These are phyloP conservation scores for Curvularia eragrostidis DNA, from an alignment of 2,329 filamentous ascomycete species.

Conservation along the genomic window DNA sequence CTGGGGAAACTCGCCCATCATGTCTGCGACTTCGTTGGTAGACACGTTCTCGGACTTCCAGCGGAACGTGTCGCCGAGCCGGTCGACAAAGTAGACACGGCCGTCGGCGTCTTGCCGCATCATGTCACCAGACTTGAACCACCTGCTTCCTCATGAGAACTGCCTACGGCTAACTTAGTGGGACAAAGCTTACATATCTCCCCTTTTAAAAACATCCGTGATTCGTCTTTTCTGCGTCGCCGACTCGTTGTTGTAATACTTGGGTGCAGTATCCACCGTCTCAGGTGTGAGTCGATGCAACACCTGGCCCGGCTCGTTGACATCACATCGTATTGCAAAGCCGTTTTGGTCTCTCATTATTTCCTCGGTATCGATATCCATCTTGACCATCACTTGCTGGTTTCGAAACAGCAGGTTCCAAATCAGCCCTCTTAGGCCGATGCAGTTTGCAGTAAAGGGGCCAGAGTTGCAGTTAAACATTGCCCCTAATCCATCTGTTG, in stretches of 20 bases:
- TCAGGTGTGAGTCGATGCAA: slow-evolving; percentile 43
- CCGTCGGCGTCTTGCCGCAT: slow-evolving; percentile 45
- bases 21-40: slow-evolving; percentile 55
- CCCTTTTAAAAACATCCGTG: slow-evolving; percentile 47
- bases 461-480: slow-evolving; percentile 45
- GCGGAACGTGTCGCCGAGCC: slow-evolving; percentile 50
- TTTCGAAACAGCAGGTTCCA: slow-evolving; percentile 43
- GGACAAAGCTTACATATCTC: slow-evolving; percentile 43
- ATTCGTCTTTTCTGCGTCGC: slow-evolving; percentile 44
- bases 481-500: slow-evolving; percentile 48
- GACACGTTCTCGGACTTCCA: slow-evolving; percentile 57
- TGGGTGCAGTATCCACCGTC: slow-evolving; percentile 28
- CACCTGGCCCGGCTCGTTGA: slow-evolving; percentile 47
- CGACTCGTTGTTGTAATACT: slow-evolving; percentile 46
- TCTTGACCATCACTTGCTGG: slow-evolving; percentile 44
- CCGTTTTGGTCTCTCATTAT: slow-evolving; percentile 46
- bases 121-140: slow-evolving; percentile 51
- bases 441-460: slow-evolving; percentile 43
- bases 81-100: slow-evolving; percentile 49
- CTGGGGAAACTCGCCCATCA: slow-evolving; percentile 50
- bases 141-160: slow-evolving; percentile 26
- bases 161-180: not conserved
- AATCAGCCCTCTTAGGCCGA: slow-evolving; percentile 45
- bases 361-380: slow-evolving; percentile 50
- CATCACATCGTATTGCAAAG: slow-evolving; percentile 42